phyloP scores from a whole-genome alignment of 2,329 filamentous ascomycete species.

The Tolypocladium album region DNA sequence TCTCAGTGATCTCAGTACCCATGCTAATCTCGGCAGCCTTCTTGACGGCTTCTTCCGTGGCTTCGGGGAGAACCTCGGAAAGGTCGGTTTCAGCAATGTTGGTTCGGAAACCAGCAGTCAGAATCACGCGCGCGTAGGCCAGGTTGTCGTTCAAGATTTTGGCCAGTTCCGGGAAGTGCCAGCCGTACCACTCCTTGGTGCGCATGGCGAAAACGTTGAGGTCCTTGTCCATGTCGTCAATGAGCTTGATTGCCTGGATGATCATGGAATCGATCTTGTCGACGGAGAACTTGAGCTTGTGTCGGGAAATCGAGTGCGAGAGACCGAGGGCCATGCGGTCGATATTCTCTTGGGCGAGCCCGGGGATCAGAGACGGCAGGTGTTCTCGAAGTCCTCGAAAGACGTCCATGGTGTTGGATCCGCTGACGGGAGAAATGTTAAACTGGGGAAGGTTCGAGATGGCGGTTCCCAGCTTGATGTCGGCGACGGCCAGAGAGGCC shows the following conservation, averaged over 20 bases:
- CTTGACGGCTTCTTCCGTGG: conserved; percentile 87
- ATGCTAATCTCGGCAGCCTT: conserved; percentile 92
- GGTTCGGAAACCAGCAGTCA: conserved; percentile 80
- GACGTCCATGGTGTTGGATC: conserved; percentile 54
- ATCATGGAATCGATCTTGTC: conserved; percentile 99
- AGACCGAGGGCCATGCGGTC: conserved; percentile 93
- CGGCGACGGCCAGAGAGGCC: conserved; percentile 84
- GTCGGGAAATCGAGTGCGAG: conserved; percentile 89
- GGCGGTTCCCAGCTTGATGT: conserved; percentile 81
- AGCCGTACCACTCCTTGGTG: conserved; percentile 99
- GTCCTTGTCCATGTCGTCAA: conserved; percentile 97
- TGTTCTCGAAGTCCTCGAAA: conserved; percentile 93
- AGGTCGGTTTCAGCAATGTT: conserved; percentile 70
- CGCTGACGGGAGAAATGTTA: conserved; percentile 72
- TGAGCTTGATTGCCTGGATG: conserved; percentile 85
- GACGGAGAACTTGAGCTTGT: conserved; percentile 97
- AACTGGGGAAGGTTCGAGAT: conserved; percentile 88
- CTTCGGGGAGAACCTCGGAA: conserved; percentile 84
- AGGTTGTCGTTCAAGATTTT: conserved; percentile 97
- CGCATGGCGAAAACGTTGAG: conserved; percentile 98
- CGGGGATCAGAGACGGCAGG: conserved; percentile 81
- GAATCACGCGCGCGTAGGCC: conserved; percentile 80
- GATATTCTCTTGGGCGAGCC: conserved; percentile 73
- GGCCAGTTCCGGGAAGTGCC: conserved; percentile 98
- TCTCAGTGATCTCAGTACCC: conserved; percentile 91